phyloP scores from a whole-genome alignment of 768 basidiomycete genomes.

The Mycena chlorophos region DNA sequence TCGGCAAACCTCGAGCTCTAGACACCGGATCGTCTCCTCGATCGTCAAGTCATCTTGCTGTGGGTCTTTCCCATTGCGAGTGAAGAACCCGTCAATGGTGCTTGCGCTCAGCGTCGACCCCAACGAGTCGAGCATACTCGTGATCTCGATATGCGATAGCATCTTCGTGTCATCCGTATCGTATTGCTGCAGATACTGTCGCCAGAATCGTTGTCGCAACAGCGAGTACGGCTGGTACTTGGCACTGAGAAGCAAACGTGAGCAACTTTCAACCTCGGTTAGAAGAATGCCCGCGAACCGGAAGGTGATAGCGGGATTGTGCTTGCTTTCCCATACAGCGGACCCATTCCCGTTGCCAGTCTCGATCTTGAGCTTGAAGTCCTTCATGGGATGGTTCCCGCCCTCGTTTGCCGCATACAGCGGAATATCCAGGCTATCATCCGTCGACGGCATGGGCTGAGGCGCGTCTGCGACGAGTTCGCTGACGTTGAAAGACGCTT shows the following conservation, averaged over 20 bases:
- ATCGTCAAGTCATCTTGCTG: slow-evolving; percentile 71
- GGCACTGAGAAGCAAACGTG: slow-evolving; percentile 51
- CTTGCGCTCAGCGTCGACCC: slow-evolving; percentile 84
- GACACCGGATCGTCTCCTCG: slow-evolving; percentile 77
- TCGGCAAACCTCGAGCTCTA: slow-evolving; percentile 81
- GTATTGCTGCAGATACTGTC: slow-evolving; percentile 84
- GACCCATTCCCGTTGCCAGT: slow-evolving; percentile 28
- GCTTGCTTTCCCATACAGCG: slow-evolving; percentile 70
- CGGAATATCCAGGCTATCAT: slow-evolving; percentile 30
- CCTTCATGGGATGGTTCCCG: slow-evolving; percentile 68
- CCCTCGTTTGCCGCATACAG: slow-evolving; percentile 53
- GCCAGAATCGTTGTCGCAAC: slow-evolving; percentile 88
- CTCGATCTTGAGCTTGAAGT: slow-evolving; percentile 63
- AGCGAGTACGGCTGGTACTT: slow-evolving; percentile 96
- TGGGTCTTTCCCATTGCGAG: slow-evolving; percentile 61
- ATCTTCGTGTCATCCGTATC: slow-evolving; percentile 79
- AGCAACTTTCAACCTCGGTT: neutral
- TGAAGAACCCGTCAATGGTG: slow-evolving; percentile 85
- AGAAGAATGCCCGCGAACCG: slow-evolving; percentile 41
- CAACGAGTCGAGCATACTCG: slow-evolving; percentile 94
- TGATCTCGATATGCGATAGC: slow-evolving; percentile 83
- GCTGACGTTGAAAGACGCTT: slow-evolving; percentile 67
- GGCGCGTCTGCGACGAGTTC: slow-evolving; percentile 70
- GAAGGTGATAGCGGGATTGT: slow-evolving; percentile 68
- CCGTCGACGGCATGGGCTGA: slow-evolving; percentile 41